Percentiles rank a stretch among this genome's conserved stretches.
phyloP scores from a whole-genome alignment of 148 eudicot genomes.

The Nepenthes gracilis region DNA sequence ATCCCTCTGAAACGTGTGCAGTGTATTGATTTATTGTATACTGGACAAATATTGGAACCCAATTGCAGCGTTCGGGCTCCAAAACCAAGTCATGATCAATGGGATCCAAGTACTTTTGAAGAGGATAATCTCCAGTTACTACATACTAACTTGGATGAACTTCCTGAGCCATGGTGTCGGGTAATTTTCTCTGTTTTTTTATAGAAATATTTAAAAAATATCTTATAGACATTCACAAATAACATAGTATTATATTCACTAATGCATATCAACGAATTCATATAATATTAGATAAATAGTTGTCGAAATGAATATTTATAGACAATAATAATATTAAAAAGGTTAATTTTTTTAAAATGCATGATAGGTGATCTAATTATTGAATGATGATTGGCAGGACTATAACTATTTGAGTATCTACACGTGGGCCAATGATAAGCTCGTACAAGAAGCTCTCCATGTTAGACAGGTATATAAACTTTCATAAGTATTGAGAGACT shows the following conservation, averaged over 20 bases:
- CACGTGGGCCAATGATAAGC: constrained; percentile 20
- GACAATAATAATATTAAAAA: too few species aligned
- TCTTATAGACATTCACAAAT: neutral
- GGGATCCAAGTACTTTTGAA: constrained; percentile 1
- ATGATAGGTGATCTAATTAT: too few species aligned
- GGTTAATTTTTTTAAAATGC: too few species aligned
- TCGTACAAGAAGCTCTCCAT: constrained; percentile 22
- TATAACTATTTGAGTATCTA: constrained; percentile 10
- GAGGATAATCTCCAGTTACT: constrained; percentile 5
- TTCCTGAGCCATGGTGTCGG: constrained; percentile 20
- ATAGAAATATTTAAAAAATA: neutral
- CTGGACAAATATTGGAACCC: constrained; percentile 23
- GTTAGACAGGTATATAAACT: constrained; percentile 26
- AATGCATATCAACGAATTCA: neutral
- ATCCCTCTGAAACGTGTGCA: neutral
- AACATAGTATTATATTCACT: neutral
- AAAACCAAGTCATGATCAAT: constrained; percentile 2
- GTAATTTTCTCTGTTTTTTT: constrained; percentile 11
- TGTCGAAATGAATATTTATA: too few species aligned
- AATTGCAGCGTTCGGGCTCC: constrained; percentile 8
- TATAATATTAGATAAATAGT: too few species aligned
- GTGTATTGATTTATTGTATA: constrained; percentile 14
- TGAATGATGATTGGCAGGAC: constrained; percentile 10
- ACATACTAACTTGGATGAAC: neutral
- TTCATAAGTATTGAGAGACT: too few species aligned